Evolutionary conservation across 306 rosid species (phyloP).

Genomic region (Sesbania bispinosa): DNA sequence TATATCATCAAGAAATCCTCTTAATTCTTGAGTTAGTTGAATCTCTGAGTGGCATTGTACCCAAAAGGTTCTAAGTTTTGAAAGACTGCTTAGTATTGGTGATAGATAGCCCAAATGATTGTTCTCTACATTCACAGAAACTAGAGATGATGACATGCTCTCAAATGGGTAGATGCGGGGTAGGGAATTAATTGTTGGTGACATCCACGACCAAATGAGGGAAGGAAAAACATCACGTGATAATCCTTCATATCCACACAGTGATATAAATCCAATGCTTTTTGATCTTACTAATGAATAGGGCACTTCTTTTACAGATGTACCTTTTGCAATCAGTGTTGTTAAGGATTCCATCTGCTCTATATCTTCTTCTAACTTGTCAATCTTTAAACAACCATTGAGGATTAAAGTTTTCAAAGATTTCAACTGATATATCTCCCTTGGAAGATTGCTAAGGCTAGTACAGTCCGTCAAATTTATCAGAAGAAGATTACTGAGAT

Average conservation of each 20-base stretch:
- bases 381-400: slow-evolving; percentile 37
- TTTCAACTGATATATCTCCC: slow-evolving; percentile 7
- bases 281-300: background rate
- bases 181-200: background rate
- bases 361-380: slow-evolving; percentile 27
- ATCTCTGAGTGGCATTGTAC: background rate
- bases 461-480: slow-evolving; percentile 19
- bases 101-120: background rate
- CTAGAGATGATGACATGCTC: background rate
- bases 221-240: slow-evolving; percentile 24
- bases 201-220: slow-evolving; percentile 25
- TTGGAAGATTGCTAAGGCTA: background rate
- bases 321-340: slow-evolving; percentile 33
- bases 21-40: background rate
- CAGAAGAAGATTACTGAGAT: background rate
- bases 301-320: slow-evolving; percentile 31
- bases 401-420: slow-evolving; percentile 33
- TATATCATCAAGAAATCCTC: background rate
- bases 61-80: background rate
- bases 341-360: slow-evolving; percentile 42
- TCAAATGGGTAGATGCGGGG: background rate
- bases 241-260: slow-evolving; percentile 31
- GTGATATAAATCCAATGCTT: slow-evolving; percentile 20
- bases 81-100: background rate
- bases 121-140: background rate